A percentile compares a stretch with the other conserved stretches of the same genome.
phyloP scores from a whole-genome alignment of 768 basidiomycete species.

The Xerocomus spinulosus region DNA sequence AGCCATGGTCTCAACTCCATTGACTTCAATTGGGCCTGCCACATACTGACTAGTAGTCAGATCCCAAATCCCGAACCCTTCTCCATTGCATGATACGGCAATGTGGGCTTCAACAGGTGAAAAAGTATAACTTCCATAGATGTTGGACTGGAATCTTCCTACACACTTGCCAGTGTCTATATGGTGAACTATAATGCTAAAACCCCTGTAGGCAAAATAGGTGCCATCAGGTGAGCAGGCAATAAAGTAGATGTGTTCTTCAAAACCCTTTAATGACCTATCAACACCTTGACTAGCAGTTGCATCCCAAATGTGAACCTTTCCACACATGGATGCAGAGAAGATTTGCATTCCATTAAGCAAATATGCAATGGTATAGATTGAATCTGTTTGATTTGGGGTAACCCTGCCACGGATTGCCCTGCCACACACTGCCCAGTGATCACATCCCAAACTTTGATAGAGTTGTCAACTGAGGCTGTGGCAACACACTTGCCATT shows the following conservation, averaged over 20 bases:
- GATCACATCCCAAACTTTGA: too few species aligned
- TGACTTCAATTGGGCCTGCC: too few species aligned
- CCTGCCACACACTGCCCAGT: background rate
- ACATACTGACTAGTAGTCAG: too few species aligned
- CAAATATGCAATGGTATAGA: background rate
- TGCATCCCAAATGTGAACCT: background rate
- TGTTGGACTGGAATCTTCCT: background rate
- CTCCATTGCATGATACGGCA: too few species aligned
- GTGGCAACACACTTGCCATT: too few species aligned
- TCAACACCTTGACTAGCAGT: background rate
- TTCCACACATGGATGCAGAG: background rate
- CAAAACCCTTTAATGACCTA: background rate
- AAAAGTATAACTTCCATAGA: too few species aligned
- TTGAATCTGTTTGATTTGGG: background rate
- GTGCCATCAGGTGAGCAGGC: conserved; percentile 2
- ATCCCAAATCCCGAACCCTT: too few species aligned
- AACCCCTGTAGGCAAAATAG: background rate
- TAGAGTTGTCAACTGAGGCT: too few species aligned
- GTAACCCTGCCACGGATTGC: background rate
- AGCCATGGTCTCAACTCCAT: too few species aligned
- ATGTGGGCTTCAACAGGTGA: too few species aligned
- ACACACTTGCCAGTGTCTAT: background rate
- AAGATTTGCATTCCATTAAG: background rate
- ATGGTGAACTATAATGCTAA: background rate
- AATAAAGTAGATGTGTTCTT: background rate